Conservation (phyloP, 768 basidiomycete genomes). For the Agaricus subrufescens region DNA sequence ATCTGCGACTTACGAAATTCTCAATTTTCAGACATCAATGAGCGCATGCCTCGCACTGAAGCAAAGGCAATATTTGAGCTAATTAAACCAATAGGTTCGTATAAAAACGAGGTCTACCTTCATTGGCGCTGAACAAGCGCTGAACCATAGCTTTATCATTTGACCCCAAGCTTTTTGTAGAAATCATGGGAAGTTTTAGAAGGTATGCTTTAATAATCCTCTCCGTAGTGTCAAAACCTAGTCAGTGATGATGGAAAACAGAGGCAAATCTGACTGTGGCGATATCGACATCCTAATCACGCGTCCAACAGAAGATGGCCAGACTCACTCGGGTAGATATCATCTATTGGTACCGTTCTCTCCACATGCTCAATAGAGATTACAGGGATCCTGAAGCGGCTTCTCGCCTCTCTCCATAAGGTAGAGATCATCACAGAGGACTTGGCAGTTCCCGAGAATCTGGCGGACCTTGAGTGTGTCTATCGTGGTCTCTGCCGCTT, state of each 20-base stretch:
- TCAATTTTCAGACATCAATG: conserved; percentile 62
- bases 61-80: conserved; percentile 67
- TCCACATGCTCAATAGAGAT: background rate
- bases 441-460: conserved; percentile 66
- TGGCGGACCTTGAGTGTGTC: conserved; percentile 61
- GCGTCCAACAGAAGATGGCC: conserved; percentile 65
- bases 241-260: conserved; percentile 20
- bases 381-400: conserved; percentile 54
- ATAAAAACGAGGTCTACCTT: background rate
- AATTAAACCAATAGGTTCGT: conserved; percentile 66
- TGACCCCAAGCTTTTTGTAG: conserved; percentile 66
- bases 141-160: conserved; percentile 53
- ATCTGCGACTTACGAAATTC: background rate
- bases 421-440: conserved; percentile 75
- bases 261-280: conserved; percentile 79
- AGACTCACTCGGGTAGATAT: conserved; percentile 61
- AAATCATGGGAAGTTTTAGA: conserved; percentile 92
- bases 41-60: conserved; percentile 81
- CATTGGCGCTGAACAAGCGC: background rate
- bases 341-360: background rate
- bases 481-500: conserved; percentile 80
- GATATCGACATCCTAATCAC: conserved; percentile 92
- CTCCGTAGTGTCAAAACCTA: background rate
- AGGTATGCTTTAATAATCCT: conserved; percentile 35
- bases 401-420: conserved; percentile 53